Conservation (phyloP, 768 basidiomycete genomes). For the Boletus pseudo-olivaceus region DNA sequence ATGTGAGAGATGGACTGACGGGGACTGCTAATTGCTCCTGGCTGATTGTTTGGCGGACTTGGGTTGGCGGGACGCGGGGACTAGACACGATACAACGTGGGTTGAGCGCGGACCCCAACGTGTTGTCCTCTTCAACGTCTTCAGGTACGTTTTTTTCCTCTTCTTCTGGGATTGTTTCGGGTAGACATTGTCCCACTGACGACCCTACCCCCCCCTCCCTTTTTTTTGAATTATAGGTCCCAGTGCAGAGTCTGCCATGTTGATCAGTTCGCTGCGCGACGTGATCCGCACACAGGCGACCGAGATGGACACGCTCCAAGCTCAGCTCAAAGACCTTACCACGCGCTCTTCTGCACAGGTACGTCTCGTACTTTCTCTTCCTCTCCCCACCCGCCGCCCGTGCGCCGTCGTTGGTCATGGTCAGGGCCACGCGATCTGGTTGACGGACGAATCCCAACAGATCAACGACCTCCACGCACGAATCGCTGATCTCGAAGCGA, state of each 20-base stretch:
- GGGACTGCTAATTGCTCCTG: neutral
- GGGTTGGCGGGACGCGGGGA: neutral
- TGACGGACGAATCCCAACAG: slow-evolving; percentile 27
- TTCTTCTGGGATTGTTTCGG: neutral
- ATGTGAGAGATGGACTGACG: neutral
- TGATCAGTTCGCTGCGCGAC: slow-evolving; percentile 81
- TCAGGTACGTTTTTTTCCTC: slow-evolving; percentile 42
- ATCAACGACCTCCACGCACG: slow-evolving; percentile 44
- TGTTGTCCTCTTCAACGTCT: slow-evolving; percentile 49
- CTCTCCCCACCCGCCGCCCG: too few relatives aligned
- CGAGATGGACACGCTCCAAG: slow-evolving; percentile 70
- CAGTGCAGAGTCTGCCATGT: slow-evolving; percentile 72
- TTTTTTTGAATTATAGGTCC: slow-evolving; percentile 40
- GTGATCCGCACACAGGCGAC: slow-evolving; percentile 78
- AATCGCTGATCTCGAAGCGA: slow-evolving; percentile 42
- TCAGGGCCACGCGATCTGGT: neutral
- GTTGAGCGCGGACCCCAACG: slow-evolving; percentile 65
- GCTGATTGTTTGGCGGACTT: neutral
- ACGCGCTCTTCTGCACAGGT: slow-evolving; percentile 40
- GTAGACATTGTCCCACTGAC: neutral
- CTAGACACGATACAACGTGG: slow-evolving; percentile 76
- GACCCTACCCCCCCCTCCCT: neutral
- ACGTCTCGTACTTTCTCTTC: slow-evolving; percentile 1
- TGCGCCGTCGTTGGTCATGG: too few relatives aligned
- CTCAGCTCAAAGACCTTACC: slow-evolving; percentile 46